Conservation (phyloP, 805 yeast species). For the Brettanomyces naardenensis region DNA sequence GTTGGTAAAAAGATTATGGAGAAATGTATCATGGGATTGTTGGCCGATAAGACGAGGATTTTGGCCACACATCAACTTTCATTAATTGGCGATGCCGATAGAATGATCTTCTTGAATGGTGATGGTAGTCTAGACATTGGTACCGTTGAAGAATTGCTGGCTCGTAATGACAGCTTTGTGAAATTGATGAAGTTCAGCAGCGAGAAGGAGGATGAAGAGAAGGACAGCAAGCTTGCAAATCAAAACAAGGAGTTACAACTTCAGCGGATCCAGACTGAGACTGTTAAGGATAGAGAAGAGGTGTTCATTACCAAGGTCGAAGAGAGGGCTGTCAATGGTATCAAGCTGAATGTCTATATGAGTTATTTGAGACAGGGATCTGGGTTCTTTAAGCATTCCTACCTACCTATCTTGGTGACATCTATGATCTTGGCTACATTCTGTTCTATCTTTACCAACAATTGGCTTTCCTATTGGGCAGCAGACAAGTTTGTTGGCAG, state of each 20-base stretch:
- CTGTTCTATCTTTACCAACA: constrained; percentile 51
- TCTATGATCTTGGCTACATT: constrained; percentile 34
- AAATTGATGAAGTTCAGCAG: constrained; percentile 32
- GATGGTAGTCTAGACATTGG: constrained; percentile 59
- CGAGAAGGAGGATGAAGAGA: constrained; percentile 21
- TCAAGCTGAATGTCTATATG: constrained; percentile 39
- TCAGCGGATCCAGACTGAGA: constrained; percentile 9
- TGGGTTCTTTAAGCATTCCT: constrained; percentile 32
- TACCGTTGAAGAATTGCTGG: constrained; percentile 43
- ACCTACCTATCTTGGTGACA: constrained; percentile 22
- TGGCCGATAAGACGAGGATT: constrained; percentile 55
- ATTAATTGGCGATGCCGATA: constrained; percentile 60
- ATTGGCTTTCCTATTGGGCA: constrained; percentile 84
- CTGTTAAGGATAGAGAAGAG: constrained; percentile 17
- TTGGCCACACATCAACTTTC: constrained; percentile 83
- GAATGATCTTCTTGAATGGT: constrained; percentile 59
- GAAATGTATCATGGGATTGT: constrained; percentile 53
- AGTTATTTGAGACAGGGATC: constrained; percentile 48
- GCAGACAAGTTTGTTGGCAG: constrained; percentile 39
- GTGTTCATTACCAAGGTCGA: constrained; percentile 40
- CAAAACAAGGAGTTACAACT: constrained; percentile 10
- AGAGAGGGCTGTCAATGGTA: constrained; percentile 50
- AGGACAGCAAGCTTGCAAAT: constrained; percentile 9
- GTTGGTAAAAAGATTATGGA: constrained; percentile 51
- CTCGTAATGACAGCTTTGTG: constrained; percentile 28